phyloP scores from a whole-genome alignment of 257 asterid species.

The Leonotis leonurus region DNA sequence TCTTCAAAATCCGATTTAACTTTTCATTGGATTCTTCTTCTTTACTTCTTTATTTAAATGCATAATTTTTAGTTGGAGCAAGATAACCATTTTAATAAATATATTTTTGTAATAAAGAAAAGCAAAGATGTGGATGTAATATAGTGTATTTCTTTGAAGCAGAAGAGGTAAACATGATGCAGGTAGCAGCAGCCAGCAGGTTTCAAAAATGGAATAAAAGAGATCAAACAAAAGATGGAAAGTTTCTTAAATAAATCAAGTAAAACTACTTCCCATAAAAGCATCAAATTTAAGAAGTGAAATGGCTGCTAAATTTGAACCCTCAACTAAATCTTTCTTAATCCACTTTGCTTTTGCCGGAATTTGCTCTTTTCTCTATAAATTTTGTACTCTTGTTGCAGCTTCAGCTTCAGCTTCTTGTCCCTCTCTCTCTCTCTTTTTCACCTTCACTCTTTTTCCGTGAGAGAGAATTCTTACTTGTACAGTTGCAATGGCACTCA shows the following conservation, averaged over 20 bases:
- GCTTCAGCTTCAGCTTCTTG: conserved; percentile 5
- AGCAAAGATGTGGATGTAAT: too few relatives aligned
- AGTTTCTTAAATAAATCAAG: background rate
- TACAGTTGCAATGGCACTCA: conserved; percentile 23
- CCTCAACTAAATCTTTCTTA: background rate
- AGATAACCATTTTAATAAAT: background rate
- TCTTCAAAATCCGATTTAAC: background rate
- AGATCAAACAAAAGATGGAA: background rate
- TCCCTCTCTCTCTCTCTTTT: background rate
- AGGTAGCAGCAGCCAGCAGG: background rate
- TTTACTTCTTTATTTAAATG: background rate
- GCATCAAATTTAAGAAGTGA: background rate
- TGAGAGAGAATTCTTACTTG: conserved; percentile 3
- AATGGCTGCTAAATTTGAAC: background rate
- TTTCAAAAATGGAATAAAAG: conserved; percentile 14
- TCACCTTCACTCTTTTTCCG: background rate
- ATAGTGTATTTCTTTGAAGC: background rate
- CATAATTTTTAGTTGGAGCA: background rate
- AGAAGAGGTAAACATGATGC: background rate
- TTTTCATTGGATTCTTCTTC: background rate
- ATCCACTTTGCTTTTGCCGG: background rate
- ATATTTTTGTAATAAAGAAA: too few relatives aligned
- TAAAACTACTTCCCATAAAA: background rate
- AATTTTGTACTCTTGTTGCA: background rate
- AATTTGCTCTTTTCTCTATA: background rate